Percentiles rank a stretch among this genome's conserved stretches.
These are phyloP conservation scores for Lactifluus subvellereus DNA, from an alignment of 768 basidiomycete genomes.

Conservation along the genomic window DNA sequence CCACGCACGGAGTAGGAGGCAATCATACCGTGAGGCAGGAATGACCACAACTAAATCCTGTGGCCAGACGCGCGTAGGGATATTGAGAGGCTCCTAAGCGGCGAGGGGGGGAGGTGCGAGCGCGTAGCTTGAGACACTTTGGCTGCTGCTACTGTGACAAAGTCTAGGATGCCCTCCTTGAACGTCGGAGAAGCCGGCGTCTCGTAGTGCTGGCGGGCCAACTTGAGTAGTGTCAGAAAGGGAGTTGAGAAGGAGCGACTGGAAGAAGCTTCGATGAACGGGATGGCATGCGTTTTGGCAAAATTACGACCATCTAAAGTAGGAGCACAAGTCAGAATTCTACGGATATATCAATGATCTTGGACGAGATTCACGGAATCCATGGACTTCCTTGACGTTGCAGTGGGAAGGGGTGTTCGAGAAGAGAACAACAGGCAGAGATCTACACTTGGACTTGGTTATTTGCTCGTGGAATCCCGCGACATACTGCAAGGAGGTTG, in stretches of 20 bases:
- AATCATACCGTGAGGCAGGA: not conserved
- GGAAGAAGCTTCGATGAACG: conserved; percentile 8
- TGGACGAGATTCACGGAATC: not conserved
- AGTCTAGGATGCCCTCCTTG: conserved; percentile 8
- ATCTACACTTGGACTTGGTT: conserved; percentile 14
- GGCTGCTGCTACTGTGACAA: conserved; percentile 17
- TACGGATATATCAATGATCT: not conserved
- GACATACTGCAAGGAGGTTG: conserved; percentile 8
- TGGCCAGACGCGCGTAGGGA: not conserved
- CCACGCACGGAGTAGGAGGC: not conserved
- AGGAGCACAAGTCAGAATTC: not conserved
- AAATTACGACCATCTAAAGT: conserved; percentile 1
- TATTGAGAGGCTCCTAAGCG: not conserved
- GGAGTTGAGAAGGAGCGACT: not conserved
- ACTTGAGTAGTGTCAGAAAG: conserved; percentile 3
- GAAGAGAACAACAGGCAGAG: conserved; percentile 15
- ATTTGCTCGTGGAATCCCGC: conserved; percentile 10
- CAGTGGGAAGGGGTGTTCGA: not conserved
- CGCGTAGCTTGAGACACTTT: conserved; percentile 4
- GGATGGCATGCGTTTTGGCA: conserved; percentile 4
- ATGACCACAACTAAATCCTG: not conserved
- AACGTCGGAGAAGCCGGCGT: not conserved
- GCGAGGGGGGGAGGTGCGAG: not conserved
- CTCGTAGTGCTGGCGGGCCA: conserved; percentile 7
- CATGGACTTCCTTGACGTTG: not conserved